Evolutionary conservation across 2,329 filamentous ascomycete species (phyloP).

Genomic region (Talaromyces pinophilus): DNA sequence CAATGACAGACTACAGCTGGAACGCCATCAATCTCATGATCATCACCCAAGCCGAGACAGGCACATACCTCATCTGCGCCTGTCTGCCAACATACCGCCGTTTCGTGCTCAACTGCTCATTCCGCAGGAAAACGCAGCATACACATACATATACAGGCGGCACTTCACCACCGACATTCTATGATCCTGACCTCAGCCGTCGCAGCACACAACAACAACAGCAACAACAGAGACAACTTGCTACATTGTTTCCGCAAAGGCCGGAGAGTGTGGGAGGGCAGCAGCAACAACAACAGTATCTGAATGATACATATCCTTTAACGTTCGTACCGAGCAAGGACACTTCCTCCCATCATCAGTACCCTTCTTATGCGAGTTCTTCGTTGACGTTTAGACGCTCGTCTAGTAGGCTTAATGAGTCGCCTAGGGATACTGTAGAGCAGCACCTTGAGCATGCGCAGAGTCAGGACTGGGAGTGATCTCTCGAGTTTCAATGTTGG

Average conservation of each 20-base stretch:
- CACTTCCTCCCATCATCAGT: not conserved
- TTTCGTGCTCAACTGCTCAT: not conserved
- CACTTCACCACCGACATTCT: not conserved
- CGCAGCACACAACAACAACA: not conserved
- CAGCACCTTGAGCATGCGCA: not conserved
- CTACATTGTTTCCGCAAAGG: not conserved
- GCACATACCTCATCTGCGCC: conserved; percentile 3
- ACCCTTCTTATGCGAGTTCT: conserved; percentile 5
- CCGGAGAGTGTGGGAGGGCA: not conserved
- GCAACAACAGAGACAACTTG: not conserved
- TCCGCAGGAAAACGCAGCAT: not conserved
- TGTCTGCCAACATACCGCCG: not conserved
- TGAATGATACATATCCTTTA: not conserved
- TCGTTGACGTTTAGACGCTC: not conserved
- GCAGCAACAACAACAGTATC: not conserved
- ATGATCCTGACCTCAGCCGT: not conserved
- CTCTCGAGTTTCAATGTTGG: not conserved
- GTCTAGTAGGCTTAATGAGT: not conserved
- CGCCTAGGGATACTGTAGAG: not conserved
- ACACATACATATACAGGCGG: not conserved
- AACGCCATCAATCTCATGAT: conserved; percentile 1
- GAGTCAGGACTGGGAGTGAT: not conserved
- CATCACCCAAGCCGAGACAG: conserved; percentile 6
- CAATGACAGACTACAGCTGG: conserved; percentile 6
- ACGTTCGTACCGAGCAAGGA: not conserved